Evolutionary conservation across 495 filamentous ascomycete genomes (phyloP), one percentile per base, ranked within the genome.

Genomic region (Penicillium argentinense): DNA sequence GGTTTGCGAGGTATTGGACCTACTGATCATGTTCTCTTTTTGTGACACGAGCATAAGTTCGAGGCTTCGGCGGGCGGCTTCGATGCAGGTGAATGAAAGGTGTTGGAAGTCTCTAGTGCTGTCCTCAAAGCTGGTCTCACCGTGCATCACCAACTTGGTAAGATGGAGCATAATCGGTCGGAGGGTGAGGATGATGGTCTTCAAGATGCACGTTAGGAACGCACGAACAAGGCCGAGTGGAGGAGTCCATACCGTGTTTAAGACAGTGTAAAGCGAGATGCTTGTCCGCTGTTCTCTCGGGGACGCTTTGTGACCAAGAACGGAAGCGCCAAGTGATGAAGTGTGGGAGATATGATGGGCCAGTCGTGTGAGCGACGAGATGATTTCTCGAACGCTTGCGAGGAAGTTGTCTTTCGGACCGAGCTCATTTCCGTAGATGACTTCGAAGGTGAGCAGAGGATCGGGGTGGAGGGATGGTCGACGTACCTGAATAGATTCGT

Each of bases 241-340:
- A n/a, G n/a, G n/a, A n/a, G n/a, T n/a, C n/a, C 34, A 40, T 47
- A 47, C 45, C 9, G 38, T 37, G 19, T 47, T 39, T n/a, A 47
- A 22, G 8, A 47, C 29, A 9, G 45, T 47, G 5, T 39, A 39
- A 5, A 47, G 21, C 0, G 45, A 47, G 30, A 47, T 40, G 19
- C 36, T 47, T 1, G 37, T 25, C 13, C 45, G 36, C 16, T 32
- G 26, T 9, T 40, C 34, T 32, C 27, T 39, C 36, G 14, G 39
- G 3, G 45, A 40, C 3, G 21, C n/a, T 19, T 26, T 25, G 9
- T 17, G 27, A 9, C 13, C 33, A 5, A 36, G 9, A 1, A 21
- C 33, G 7, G 33, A 36, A 19, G 33, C 33, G 7, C 33, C 33
- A 18, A 21, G 16, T 21, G 17, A 36, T 3, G 33, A 21, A 11